Conservation (phyloP, 2,329 filamentous ascomycete genomes). For the Cladosporium austrohemisphaericum region DNA sequence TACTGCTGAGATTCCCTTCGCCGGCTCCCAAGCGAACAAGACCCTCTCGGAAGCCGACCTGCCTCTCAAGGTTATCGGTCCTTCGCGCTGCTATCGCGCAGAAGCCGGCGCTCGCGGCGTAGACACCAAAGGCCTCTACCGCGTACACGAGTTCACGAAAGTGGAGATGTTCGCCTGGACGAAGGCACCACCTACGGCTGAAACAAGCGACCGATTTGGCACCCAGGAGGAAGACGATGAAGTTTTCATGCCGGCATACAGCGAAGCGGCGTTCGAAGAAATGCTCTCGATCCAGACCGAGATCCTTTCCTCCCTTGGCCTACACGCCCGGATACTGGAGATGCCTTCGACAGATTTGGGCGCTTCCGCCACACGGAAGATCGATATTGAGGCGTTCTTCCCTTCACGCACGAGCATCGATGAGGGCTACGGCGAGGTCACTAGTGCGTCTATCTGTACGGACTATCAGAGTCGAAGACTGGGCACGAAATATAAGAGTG, state of each 20-base stretch:
- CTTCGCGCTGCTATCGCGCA: slow-evolving; percentile 90
- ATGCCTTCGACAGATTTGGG: slow-evolving; percentile 90
- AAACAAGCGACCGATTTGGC: slow-evolving; percentile 26
- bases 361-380: slow-evolving; percentile 79
- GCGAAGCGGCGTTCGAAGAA: slow-evolving; percentile 69
- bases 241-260: slow-evolving; percentile 28
- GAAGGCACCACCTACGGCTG: slow-evolving; percentile 23
- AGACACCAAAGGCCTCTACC: slow-evolving; percentile 90
- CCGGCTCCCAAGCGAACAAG: slow-evolving; percentile 78
- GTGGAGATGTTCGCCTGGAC: slow-evolving; percentile 98
- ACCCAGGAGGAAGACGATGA: slow-evolving; percentile 20
- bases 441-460: slow-evolving; percentile 83
- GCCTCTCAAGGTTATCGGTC: slow-evolving; percentile 75
- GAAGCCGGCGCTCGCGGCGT: slow-evolving; percentile 87
- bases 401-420: slow-evolving; percentile 67
- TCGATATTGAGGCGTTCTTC: slow-evolving; percentile 93
- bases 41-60: slow-evolving; percentile 63
- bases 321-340: slow-evolving; percentile 84
- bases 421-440: slow-evolving; percentile 88
- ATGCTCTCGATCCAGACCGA: slow-evolving; percentile 84
- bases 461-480: slow-evolving; percentile 89
- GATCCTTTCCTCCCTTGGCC: slow-evolving; percentile 70
- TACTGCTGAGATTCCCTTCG: slow-evolving; percentile 92
- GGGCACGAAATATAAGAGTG: slow-evolving; percentile 64
- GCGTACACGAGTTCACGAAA: slow-evolving; percentile 98